Percentiles rank a stretch among this genome's conserved stretches.
phyloP scores from a whole-genome alignment of 495 filamentous ascomycete genomes.

The Neurospora pannonica region DNA sequence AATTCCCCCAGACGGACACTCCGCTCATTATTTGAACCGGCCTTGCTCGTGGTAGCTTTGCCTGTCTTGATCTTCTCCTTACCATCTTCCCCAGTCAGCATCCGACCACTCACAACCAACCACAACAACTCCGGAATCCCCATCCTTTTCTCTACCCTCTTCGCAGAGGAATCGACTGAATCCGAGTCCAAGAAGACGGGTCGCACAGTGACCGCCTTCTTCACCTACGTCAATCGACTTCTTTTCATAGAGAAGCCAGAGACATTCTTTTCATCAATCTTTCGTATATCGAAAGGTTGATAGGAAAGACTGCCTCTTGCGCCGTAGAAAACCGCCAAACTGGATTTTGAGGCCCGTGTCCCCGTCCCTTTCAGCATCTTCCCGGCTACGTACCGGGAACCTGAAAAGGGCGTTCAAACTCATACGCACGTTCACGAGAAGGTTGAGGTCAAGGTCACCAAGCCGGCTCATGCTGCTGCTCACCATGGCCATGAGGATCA shows the following conservation, averaged over 20 bases:
- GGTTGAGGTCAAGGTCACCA: conserved; percentile 76
- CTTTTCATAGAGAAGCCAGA: conserved; percentile 58
- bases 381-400: conserved; percentile 95
- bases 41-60: conserved; percentile 18
- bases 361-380: conserved; percentile 99
- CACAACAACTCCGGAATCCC: conserved; percentile 12
- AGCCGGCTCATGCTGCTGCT: conserved; percentile 37
- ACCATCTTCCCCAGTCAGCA: conserved; percentile 9
- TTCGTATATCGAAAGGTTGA: conserved; percentile 90
- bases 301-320: conserved; percentile 71
- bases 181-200: conserved; percentile 27
- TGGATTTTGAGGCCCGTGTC: conserved; percentile 99
- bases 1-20: conserved; percentile 2
- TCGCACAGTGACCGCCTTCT: conserved; percentile 26
- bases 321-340: conserved; percentile 72
- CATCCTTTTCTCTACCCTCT: conserved; percentile 7
- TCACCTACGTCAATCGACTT: conserved; percentile 34
- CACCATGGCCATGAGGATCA: conserved; percentile 80
- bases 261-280: conserved; percentile 89
- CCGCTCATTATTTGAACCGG: conserved; percentile 25
- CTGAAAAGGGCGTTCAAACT: conserved; percentile 69
- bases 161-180: conserved; percentile 17
- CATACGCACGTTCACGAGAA: conserved; percentile 63
- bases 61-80: conserved; percentile 19
- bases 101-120: conserved; percentile 19